phyloP scores from a whole-genome alignment of 2,329 filamentous ascomycete genomes.

The Knoxdaviesia capensis region DNA sequence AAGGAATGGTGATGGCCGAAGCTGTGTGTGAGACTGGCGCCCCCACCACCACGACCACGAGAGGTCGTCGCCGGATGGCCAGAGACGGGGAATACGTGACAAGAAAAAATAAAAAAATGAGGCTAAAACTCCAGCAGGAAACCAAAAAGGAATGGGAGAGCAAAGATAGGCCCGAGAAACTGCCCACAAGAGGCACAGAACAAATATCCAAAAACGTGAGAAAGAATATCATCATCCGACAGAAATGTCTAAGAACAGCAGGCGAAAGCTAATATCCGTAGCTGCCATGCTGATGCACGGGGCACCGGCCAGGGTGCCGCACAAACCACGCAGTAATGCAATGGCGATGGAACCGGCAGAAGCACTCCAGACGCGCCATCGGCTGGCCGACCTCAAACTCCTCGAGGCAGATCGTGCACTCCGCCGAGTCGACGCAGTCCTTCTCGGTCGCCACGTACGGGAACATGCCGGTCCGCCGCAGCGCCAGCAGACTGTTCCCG shows the following conservation, averaged over 20 bases:
- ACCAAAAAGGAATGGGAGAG: background rate
- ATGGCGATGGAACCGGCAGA: constrained; percentile 40
- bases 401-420: constrained; percentile 49
- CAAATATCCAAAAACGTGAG: background rate
- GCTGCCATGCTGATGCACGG: constrained; percentile 44
- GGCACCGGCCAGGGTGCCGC: constrained; percentile 40
- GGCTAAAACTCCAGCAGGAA: no score
- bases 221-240: background rate
- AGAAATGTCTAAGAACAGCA: background rate
- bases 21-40: no score
- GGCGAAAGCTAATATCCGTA: constrained; percentile 21
- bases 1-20: no score
- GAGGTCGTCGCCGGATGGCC: no score
- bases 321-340: constrained; percentile 45
- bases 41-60: no score
- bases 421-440: constrained; percentile 45
- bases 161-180: background rate
- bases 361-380: constrained; percentile 47
- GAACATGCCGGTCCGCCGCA: constrained; percentile 38
- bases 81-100: no score
- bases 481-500: constrained; percentile 9
- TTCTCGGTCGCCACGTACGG: constrained; percentile 45
- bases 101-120: no score
- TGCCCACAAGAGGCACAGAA: background rate
- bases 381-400: constrained; percentile 40